Conservation (phyloP, 805 yeast genomes). For the Metschnikowia dekortorum region DNA sequence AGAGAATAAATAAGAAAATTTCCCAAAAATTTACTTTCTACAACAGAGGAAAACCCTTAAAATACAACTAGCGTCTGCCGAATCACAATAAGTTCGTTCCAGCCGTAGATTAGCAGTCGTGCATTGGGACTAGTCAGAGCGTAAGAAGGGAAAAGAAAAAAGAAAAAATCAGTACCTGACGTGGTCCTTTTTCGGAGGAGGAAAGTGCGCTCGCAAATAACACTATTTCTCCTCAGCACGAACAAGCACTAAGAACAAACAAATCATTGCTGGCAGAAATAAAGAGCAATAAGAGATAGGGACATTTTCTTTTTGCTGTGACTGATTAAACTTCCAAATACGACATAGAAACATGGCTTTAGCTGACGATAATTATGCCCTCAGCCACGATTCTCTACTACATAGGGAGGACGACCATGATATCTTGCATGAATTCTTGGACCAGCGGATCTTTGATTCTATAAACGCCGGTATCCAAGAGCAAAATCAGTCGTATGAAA, state of each 20-base stretch:
- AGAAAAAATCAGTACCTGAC: neutral
- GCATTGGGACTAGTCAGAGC: neutral
- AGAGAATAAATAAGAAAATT: neutral
- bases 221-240: neutral
- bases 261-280: neutral
- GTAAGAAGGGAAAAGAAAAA: neutral
- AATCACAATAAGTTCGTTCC: neutral
- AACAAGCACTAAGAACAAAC: neutral
- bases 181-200: neutral
- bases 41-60: neutral
- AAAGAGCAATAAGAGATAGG: neutral
- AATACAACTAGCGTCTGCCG: neutral
- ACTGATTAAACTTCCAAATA: neutral
- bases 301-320: neutral
- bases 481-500: neutral
- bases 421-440: conserved; percentile 53
- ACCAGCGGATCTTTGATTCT: conserved; percentile 47
- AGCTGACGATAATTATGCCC: conserved; percentile 20
- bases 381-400: conserved; percentile 22
- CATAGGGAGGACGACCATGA: conserved; percentile 38
- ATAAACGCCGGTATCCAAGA: conserved; percentile 19
- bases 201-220: neutral
- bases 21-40: neutral
- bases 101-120: neutral
- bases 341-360: conserved; percentile 13